Evolutionary conservation across 208 protist genomes (phyloP).

Genomic region (Trypanosomatidae sp.): DNA sequence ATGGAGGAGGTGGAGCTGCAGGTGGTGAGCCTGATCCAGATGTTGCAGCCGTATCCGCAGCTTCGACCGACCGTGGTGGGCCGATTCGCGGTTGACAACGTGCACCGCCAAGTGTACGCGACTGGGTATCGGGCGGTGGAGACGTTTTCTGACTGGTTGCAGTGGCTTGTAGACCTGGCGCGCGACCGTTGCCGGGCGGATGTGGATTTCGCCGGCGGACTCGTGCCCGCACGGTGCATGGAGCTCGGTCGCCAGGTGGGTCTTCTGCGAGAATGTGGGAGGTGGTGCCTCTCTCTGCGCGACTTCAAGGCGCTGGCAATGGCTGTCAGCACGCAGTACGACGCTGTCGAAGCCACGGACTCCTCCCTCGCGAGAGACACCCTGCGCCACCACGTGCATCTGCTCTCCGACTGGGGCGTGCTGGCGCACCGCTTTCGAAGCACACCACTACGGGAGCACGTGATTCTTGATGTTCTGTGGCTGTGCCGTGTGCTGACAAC

Average conservation of each 20-base stretch:
- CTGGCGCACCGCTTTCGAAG: constrained; percentile 68
- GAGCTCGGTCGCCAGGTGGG: constrained; percentile 36
- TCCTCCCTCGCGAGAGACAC: constrained; percentile 22
- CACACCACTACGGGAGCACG: constrained; percentile 36
- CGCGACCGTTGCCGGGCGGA: constrained; percentile 56
- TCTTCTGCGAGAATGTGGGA: constrained; percentile 34
- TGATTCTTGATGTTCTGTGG: constrained; percentile 76
- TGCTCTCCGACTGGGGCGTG: constrained; percentile 60
- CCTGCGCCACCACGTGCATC: constrained; percentile 71
- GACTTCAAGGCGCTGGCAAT: constrained; percentile 65
- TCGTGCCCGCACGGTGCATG: constrained; percentile 52
- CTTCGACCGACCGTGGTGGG: constrained; percentile 68
- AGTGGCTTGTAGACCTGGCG: constrained; percentile 69
- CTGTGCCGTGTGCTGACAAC: constrained; percentile 36
- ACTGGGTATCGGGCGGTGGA: constrained; percentile 41
- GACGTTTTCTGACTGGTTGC: constrained; percentile 62
- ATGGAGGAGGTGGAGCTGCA: constrained; percentile 61
- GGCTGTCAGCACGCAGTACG: constrained; percentile 45
- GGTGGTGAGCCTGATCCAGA: constrained; percentile 62
- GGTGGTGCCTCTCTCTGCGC: constrained; percentile 49
- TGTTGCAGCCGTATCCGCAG: constrained; percentile 60
- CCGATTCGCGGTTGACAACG: constrained; percentile 72
- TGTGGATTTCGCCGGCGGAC: constrained; percentile 64
- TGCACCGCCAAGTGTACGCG: constrained; percentile 43
- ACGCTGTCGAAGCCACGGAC: background rate